Evolutionary conservation across 1,284 basidiomycete genomes (phyloP).

Genomic region (Phenoliferia sp.): DNA sequence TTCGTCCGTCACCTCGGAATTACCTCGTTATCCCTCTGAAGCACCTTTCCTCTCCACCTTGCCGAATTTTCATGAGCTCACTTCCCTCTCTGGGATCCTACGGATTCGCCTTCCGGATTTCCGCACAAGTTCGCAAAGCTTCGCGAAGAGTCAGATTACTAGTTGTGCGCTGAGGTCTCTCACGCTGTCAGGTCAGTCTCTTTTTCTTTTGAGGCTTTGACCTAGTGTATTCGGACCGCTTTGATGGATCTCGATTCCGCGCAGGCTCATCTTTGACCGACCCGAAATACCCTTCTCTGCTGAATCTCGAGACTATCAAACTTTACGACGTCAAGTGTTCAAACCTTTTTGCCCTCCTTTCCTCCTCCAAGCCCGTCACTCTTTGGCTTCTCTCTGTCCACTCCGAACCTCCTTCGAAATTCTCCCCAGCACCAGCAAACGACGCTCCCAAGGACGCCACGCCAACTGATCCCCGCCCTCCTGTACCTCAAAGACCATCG

Average conservation of each 20-base stretch:
- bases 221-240: too few species aligned
- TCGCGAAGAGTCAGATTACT: not conserved
- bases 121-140: not conserved
- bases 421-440: not conserved
- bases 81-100: not conserved
- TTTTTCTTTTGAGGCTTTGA: not conserved
- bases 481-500: slow-evolving; percentile 5
- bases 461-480: not conserved
- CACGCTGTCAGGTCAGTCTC: not conserved
- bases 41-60: slow-evolving; percentile 11
- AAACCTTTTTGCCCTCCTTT: slow-evolving; percentile 14
- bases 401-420: slow-evolving; percentile 2
- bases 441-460: slow-evolving; percentile 8
- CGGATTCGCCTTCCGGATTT: slow-evolving; percentile 11
- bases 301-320: not conserved
- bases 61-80: slow-evolving; percentile 1
- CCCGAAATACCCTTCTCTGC: not conserved
- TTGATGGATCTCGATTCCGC: too few species aligned
- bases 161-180: not conserved
- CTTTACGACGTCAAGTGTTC: slow-evolving; percentile 1
- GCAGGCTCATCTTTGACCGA: not conserved
- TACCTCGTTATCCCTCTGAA: slow-evolving; percentile 15
- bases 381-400: slow-evolving; percentile 4
- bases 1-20: not conserved
- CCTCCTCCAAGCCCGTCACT: not conserved